Evolutionary conservation across 345 rosid species (phyloP).

Genomic region (Camelina laxa): DNA sequence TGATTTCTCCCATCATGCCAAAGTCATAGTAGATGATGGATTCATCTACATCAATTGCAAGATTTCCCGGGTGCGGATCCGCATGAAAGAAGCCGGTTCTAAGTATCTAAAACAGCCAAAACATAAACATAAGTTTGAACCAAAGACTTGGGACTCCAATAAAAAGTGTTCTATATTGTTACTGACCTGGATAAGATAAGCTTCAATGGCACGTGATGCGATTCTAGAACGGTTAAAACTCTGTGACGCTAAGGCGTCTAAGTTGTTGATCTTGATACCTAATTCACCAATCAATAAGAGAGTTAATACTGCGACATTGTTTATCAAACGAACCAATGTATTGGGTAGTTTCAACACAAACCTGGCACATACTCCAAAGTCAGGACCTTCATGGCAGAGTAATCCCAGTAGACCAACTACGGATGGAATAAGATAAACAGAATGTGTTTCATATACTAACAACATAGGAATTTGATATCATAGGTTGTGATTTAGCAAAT

Average conservation of each 20-base stretch:
- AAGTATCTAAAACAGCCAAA: constrained; percentile 60
- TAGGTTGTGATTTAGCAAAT: constrained; percentile 13
- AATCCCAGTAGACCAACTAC: constrained; percentile 93
- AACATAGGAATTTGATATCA: background rate
- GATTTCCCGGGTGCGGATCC: constrained; percentile 99
- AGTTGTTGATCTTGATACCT: constrained; percentile 81
- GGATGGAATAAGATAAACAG: constrained; percentile 25
- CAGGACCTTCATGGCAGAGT: constrained; percentile 87
- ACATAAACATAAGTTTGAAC: constrained; percentile 31
- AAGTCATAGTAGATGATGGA: constrained; percentile 90
- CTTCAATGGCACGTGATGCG: constrained; percentile 86
- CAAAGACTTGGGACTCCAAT: background rate
- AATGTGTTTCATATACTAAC: constrained; percentile 8
- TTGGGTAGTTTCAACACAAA: constrained; percentile 42
- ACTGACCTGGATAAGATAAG: constrained; percentile 91
- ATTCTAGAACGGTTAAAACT: constrained; percentile 72
- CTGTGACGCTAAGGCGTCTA: constrained; percentile 64
- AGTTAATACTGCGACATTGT: background rate
- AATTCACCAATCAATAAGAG: constrained; percentile 30
- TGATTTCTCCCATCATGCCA: constrained; percentile 99
- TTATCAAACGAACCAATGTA: constrained; percentile 26
- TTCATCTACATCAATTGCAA: constrained; percentile 85
- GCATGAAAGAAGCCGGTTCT: constrained; percentile 98
- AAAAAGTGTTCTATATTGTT: constrained; percentile 3
- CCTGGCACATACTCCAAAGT: constrained; percentile 99